Percentiles rank a stretch among this genome's conserved stretches.
phyloP scores from a whole-genome alignment of 2,329 filamentous ascomycete genomes.

The Xylariales sp. region DNA sequence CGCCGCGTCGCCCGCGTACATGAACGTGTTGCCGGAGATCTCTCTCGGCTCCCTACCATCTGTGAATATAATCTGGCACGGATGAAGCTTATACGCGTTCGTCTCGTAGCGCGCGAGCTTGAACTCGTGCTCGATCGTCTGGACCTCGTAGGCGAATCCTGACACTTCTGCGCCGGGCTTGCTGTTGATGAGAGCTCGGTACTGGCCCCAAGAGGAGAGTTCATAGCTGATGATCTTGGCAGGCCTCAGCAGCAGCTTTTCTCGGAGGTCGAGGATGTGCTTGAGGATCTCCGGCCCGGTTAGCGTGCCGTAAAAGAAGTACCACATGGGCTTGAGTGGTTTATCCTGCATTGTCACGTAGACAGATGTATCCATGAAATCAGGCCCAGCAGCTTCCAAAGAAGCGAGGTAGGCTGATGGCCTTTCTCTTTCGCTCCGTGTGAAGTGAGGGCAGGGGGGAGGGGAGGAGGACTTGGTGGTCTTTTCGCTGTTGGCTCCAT shows the following conservation, averaged over 20 bases:
- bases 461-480: constrained; percentile 9
- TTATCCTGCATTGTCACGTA: constrained; percentile 1
- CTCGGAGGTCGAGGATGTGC: constrained; percentile 48
- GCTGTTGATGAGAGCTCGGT: constrained; percentile 36
- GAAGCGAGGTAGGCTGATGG: constrained; percentile 31
- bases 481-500: constrained; percentile 1
- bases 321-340: constrained; percentile 49
- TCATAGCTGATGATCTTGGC: constrained; percentile 48
- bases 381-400: constrained; percentile 26
- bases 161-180: constrained; percentile 27
- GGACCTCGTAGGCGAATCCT: constrained; percentile 38
- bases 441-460: constrained; percentile 15
- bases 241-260: constrained; percentile 41
- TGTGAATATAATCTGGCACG: constrained; percentile 34
- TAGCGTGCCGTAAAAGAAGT: constrained; percentile 58
- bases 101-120: constrained; percentile 42
- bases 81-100: constrained; percentile 34
- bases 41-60: constrained; percentile 35
- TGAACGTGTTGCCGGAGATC: constrained; percentile 42
- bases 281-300: constrained; percentile 48
- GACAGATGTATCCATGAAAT: constrained; percentile 25
- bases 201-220: constrained; percentile 35
- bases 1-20: constrained; percentile 45
- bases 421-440: constrained; percentile 10
- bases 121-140: constrained; percentile 32